Evolutionary conservation across 306 rosid species (phyloP), one percentile per base, ranked within the genome.

Genomic region (Vigna nakashimae): DNA sequence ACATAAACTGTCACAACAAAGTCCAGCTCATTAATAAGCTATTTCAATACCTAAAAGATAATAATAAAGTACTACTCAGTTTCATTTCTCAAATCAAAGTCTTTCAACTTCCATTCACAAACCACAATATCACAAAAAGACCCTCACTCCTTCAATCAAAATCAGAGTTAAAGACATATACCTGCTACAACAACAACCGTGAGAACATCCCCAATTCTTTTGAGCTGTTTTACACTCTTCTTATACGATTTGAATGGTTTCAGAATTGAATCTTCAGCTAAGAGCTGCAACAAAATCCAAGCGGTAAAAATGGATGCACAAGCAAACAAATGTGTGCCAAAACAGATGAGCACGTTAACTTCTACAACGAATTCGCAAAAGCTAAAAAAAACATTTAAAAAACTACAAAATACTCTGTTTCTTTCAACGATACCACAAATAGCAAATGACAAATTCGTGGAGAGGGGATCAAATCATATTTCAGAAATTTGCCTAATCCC

Each of bases 231-330:
- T 73, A 89, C 98, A 49, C 85, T 88, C 82, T 87, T 81, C 92
- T 89, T 92, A 69, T 91, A 88, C 1, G 98, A 95, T 84, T 90
- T 92, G 88, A 89, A 95, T 69, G 90, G 95, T 78, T 76, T 88
- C 49, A 95, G 79, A 72, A 86, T 14, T 17, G 93, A 73, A 83
- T 92, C 98, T 57, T 86, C 86, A 16, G 93, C 96, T 89, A 95
- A 87, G 58, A 95, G 93, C 98, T 95, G 92, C 88, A 52, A 82
- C 34, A 53, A 16, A 76, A 76, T 53, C 59, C 69, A 52, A 32
- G 51, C 18, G 43, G 30, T 15, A 36, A 43, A 75, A 18, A 20
- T 22, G 3, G 78, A 71, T 36, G 57, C 67, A 68, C 46, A 55
- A 43, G 4, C 40, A 83, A 83, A 43, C 51, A 0, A 57, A 57